A percentile compares a stretch with the other conserved stretches of the same genome.
phyloP scores from a whole-genome alignment of 139 green algal genomes.

The Auxenochlorella pyrenoidosa region DNA sequence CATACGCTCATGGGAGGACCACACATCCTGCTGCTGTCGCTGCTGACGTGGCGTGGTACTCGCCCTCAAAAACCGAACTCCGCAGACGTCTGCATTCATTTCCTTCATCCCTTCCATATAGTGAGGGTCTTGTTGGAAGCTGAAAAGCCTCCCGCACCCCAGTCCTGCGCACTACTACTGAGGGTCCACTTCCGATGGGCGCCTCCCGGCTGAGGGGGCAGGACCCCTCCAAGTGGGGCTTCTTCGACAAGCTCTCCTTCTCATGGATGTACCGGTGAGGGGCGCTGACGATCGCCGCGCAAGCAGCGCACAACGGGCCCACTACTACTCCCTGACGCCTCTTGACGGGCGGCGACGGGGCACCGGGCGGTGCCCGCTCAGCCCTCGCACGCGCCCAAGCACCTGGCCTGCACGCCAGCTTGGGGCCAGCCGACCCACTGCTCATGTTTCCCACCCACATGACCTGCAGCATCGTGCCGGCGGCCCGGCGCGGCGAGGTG shows the following conservation, averaged over 20 bases:
- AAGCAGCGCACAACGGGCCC: not conserved
- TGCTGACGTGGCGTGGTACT: too few species aligned
- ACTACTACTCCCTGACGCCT: not conserved
- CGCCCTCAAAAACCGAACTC: too few species aligned
- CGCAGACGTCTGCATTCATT: too few species aligned
- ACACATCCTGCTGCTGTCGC: too few species aligned
- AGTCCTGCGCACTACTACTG: too few species aligned
- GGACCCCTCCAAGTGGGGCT: constrained; percentile 27
- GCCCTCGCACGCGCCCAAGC: not conserved
- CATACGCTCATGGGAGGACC: too few species aligned
- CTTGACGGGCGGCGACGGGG: not conserved
- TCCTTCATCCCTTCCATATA: too few species aligned
- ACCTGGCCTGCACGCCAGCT: not conserved
- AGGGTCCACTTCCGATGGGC: too few species aligned
- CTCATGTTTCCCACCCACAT: not conserved
- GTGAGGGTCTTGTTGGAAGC: too few species aligned
- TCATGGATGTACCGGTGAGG: constrained; percentile 31
- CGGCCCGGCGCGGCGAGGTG: constrained; percentile 37
- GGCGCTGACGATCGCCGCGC: not conserved
- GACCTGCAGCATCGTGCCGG: constrained; percentile 11
- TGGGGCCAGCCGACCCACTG: not conserved
- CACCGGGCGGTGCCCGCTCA: not conserved
- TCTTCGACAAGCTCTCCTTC: constrained; percentile 27
- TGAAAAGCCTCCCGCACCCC: too few species aligned
- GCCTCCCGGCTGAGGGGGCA: not conserved